These are phyloP conservation scores for Micromonas pusilla DNA, from an alignment of 139 green algal species.

Conservation along the genomic window DNA sequence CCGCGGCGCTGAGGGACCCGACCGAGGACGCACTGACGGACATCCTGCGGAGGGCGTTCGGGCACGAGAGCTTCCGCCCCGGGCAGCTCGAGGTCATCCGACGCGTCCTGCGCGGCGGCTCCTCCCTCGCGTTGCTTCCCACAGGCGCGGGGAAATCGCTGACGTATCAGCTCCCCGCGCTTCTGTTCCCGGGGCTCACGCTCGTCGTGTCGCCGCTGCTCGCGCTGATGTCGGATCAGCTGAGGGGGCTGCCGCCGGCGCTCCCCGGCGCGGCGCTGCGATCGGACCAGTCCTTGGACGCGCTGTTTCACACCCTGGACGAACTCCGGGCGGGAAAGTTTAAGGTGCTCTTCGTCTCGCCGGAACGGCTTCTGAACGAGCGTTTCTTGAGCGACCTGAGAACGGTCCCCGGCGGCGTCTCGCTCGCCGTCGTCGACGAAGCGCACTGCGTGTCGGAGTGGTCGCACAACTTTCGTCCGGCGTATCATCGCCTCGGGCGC, in stretches of 20 bases:
- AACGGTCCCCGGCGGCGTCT: conserved; percentile 14
- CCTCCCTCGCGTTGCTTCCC: conserved; percentile 75
- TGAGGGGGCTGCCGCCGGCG: conserved; percentile 56
- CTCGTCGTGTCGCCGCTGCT: conserved; percentile 86
- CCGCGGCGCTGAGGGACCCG: not conserved
- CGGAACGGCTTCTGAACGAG: conserved; percentile 71
- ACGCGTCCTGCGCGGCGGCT: conserved; percentile 55
- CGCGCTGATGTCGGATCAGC: conserved; percentile 87
- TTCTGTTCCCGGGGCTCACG: conserved; percentile 55
- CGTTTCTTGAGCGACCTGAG: conserved; percentile 56
- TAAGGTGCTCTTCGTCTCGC: conserved; percentile 78
- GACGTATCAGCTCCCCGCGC: conserved; percentile 80
- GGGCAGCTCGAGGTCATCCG: conserved; percentile 67
- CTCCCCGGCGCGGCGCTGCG: conserved; percentile 71
- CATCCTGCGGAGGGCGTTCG: conserved; percentile 46
- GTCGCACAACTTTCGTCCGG: conserved; percentile 89
- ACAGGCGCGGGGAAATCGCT: conserved; percentile 87
- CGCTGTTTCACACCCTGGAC: conserved; percentile 38
- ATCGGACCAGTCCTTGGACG: conserved; percentile 42
- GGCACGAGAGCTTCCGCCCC: conserved; percentile 46
- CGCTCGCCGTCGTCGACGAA: conserved; percentile 42
- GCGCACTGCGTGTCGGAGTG: conserved; percentile 81
- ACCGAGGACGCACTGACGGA: conserved; percentile 26
- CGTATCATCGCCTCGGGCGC: conserved; percentile 68
- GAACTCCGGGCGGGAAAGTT: not conserved